Conservation (phyloP, 345 rosid species). For the Citrus cavaleriei region DNA sequence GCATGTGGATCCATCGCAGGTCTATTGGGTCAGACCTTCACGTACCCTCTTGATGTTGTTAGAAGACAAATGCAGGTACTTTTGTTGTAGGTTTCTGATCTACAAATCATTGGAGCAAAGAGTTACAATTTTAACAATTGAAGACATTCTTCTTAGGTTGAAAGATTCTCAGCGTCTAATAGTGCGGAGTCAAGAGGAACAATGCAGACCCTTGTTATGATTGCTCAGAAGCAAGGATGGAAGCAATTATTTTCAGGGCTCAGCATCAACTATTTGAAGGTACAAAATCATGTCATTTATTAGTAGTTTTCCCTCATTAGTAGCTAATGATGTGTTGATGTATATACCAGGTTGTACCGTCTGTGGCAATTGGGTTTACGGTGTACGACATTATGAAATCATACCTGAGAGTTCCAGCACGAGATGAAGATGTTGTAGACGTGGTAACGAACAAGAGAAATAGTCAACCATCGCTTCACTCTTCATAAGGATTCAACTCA, state of each 20-base stretch:
- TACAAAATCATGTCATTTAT: slow-evolving; percentile 11
- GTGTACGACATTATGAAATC: slow-evolving; percentile 86
- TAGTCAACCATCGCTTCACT: slow-evolving; percentile 44
- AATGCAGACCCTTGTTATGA: slow-evolving; percentile 57
- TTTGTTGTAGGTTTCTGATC: slow-evolving; percentile 2
- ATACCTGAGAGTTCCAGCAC: slow-evolving; percentile 72
- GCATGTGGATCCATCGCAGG: slow-evolving; percentile 88
- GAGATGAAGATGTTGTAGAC: slow-evolving; percentile 58
- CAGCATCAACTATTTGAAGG: slow-evolving; percentile 92
- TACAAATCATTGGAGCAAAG: background rate
- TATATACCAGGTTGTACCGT: slow-evolving; percentile 70
- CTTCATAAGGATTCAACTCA: slow-evolving; percentile 18
- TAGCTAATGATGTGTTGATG: background rate
- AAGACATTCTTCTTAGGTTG: slow-evolving; percentile 42
- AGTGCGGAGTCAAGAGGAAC: slow-evolving; percentile 64
- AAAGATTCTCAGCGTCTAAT: slow-evolving; percentile 49
- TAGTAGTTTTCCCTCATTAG: background rate
- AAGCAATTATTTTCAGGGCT: slow-evolving; percentile 92
- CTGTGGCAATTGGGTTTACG: slow-evolving; percentile 93
- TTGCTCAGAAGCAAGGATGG: slow-evolving; percentile 82
- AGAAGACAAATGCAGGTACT: slow-evolving; percentile 97
- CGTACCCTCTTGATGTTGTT: slow-evolving; percentile 95
- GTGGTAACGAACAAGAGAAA: slow-evolving; percentile 47
- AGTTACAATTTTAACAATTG: background rate
- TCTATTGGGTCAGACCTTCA: slow-evolving; percentile 88